These are phyloP conservation scores for Sambucus nigra DNA, from an alignment of 129 eudicot genomes.

Conservation along the genomic window DNA sequence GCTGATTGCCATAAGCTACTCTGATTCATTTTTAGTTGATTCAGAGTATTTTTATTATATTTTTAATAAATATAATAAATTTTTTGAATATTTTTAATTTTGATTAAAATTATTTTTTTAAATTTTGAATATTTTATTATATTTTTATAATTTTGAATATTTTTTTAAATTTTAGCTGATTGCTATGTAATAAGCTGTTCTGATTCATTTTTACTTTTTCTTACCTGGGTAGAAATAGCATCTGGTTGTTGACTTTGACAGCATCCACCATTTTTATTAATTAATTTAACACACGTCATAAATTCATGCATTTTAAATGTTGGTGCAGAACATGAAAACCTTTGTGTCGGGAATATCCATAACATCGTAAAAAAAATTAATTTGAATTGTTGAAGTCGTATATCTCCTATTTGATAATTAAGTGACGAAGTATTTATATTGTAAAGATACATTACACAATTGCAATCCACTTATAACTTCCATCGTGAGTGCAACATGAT, in stretches of 20 bases:
- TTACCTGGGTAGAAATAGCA: no score
- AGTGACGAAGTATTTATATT: background rate
- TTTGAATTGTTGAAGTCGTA: background rate
- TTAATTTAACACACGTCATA: background rate
- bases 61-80: no score
- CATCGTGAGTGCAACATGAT: background rate
- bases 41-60: no score
- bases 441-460: background rate
- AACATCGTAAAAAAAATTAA: background rate
- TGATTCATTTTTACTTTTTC: background rate
- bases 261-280: background rate
- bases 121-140: no score
- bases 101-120: no score
- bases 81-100: no score
- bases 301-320: no score
- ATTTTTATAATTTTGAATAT: no score
- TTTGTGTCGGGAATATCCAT: background rate
- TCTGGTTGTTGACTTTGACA: background rate
- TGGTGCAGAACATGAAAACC: background rate
- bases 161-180: background rate
- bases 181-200: background rate
- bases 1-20: no score
- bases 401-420: background rate
- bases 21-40: no score
- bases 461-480: background rate